Percentiles rank a stretch among this genome's conserved stretches.
Evolutionary conservation across 2,329 filamentous ascomycete genomes (phyloP).

Genomic region (Cladosporium phlei): DNA sequence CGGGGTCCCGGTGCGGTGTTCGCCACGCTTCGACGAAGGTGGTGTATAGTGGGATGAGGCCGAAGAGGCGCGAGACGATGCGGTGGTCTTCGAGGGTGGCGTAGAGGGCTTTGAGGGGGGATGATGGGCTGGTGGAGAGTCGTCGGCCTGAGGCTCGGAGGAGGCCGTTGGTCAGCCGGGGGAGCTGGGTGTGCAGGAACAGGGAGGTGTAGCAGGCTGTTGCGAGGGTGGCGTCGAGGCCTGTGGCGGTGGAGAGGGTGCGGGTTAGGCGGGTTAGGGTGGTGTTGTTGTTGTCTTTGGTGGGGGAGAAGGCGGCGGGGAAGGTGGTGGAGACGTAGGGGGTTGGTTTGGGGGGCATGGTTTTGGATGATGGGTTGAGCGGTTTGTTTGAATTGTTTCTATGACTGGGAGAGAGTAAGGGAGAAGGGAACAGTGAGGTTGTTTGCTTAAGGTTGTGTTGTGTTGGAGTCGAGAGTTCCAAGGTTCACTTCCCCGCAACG

Average conservation of each 20-base stretch:
- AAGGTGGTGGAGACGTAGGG: slow-evolving; percentile 1
- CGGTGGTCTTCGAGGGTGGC: slow-evolving; percentile 65
- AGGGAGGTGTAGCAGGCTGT: slow-evolving; percentile 43
- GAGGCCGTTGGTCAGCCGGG: slow-evolving; percentile 29
- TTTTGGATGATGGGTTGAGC: neutral
- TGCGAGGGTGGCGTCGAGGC: slow-evolving; percentile 39
- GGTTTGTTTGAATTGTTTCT: neutral
- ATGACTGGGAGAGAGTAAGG: too few species aligned
- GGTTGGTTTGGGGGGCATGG: slow-evolving; percentile 1
- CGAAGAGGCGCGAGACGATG: slow-evolving; percentile 72
- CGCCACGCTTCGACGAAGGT: slow-evolving; percentile 50
- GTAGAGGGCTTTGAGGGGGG: slow-evolving; percentile 47
- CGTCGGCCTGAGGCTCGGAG: slow-evolving; percentile 31
- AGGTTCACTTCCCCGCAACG: too few species aligned
- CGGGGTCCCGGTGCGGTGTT: slow-evolving; percentile 38
- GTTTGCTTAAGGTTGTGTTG: too few species aligned
- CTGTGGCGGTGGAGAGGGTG: slow-evolving; percentile 36
- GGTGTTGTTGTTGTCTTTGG: too few species aligned
- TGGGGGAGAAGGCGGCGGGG: neutral
- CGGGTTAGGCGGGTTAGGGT: slow-evolving; percentile 23
- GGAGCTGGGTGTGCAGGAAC: slow-evolving; percentile 38
- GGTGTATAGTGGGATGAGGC: slow-evolving; percentile 66
- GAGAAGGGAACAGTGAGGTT: too few species aligned
- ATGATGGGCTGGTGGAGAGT: slow-evolving; percentile 35
- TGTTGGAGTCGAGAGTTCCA: too few species aligned